These are phyloP conservation scores for Lentinula boryana DNA, from an alignment of 768 basidiomycete genomes.

Conservation along the genomic window DNA sequence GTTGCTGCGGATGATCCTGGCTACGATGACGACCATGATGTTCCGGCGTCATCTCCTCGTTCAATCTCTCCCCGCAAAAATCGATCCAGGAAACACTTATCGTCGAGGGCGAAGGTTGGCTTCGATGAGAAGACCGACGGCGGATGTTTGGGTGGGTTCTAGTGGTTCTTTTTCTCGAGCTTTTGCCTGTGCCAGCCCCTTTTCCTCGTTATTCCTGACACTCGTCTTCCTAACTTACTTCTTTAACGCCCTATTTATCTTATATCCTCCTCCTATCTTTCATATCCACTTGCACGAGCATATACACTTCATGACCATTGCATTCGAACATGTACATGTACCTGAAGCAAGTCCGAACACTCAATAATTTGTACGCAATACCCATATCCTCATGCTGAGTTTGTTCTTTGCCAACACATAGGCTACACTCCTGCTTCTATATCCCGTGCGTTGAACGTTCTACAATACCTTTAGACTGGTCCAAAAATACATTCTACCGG, in stretches of 20 bases:
- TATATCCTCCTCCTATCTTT: not conserved
- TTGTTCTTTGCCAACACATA: not conserved
- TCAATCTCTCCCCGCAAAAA: not conserved
- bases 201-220: not conserved
- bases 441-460: not conserved
- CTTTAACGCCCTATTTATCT: not conserved
- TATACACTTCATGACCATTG: constrained; percentile 2
- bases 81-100: constrained; percentile 1
- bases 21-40: constrained; percentile 4
- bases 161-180: not conserved
- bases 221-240: not conserved
- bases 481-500: too few relatives aligned
- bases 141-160: constrained; percentile 13
- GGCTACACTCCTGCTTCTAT: not conserved
- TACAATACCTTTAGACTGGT: not conserved
- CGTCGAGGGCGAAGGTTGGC: constrained; percentile 3
- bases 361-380: constrained; percentile 1
- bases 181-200: not conserved
- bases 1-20: constrained; percentile 6
- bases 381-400: not conserved
- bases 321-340: constrained; percentile 5
- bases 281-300: not conserved
- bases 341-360: not conserved
- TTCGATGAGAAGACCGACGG: constrained; percentile 2
- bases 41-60: not conserved